A percentile compares a stretch with the other conserved stretches of the same genome.
Conservation (phyloP, 805 yeast genomes). For the Cyberlindnera subsufficiens region DNA sequence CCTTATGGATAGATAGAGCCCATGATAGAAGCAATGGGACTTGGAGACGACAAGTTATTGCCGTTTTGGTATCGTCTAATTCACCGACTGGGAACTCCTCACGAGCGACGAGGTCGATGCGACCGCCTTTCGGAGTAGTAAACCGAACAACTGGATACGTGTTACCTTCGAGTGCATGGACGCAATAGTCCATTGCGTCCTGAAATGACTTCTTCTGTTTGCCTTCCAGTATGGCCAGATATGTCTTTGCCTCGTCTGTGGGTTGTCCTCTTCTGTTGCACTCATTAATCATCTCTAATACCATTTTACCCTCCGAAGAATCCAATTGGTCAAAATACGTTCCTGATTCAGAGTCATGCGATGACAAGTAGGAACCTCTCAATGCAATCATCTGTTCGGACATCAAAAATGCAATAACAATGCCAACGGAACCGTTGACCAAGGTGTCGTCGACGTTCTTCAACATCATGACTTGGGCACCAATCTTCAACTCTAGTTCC, state of each 20-base stretch:
- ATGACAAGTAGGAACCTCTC: not conserved
- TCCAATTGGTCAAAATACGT: not conserved
- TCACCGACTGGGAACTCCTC: conserved; percentile 26
- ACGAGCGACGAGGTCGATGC: conserved; percentile 4
- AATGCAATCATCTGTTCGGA: conserved; percentile 5
- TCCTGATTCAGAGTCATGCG: not conserved
- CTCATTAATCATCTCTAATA: conserved; percentile 7
- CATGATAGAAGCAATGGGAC: conserved; percentile 70
- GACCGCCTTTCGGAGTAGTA: conserved; percentile 28
- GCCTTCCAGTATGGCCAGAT: not conserved
- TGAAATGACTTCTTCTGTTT: not conserved
- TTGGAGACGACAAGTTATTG: conserved; percentile 41
- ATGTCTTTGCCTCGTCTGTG: not conserved
- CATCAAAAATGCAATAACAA: conserved; percentile 40
- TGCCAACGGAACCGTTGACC: conserved; percentile 91
- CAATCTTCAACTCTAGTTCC: conserved; percentile 58
- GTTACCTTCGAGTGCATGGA: not conserved
- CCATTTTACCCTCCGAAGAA: not conserved
- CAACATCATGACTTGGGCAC: conserved; percentile 93
- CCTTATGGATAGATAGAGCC: conserved; percentile 81
- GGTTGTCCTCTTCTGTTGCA: conserved; percentile 36
- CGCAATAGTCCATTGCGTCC: not conserved
- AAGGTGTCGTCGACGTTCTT: conserved; percentile 70
- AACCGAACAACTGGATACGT: conserved; percentile 43
- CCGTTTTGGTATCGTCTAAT: conserved; percentile 22